These are phyloP conservation scores for Naganishia kalamii DNA, from an alignment of 768 basidiomycete genomes.

Conservation along the genomic window DNA sequence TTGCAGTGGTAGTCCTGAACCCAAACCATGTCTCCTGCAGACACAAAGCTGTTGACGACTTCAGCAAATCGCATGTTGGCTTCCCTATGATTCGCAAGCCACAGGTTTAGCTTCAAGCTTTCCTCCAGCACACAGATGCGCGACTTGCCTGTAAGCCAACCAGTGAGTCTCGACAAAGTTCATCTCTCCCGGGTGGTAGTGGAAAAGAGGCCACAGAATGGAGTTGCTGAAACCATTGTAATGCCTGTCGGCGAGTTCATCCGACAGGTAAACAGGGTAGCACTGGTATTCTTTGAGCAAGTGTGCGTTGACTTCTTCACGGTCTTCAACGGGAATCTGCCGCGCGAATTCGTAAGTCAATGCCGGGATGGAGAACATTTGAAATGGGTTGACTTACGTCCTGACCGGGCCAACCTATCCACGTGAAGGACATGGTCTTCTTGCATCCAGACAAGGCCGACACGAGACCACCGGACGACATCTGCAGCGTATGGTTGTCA, in stretches of 20 bases:
- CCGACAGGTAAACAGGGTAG: conserved; percentile 94
- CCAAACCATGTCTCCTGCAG: conserved; percentile 92
- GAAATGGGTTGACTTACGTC: conserved; percentile 33
- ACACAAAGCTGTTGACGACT: conserved; percentile 69
- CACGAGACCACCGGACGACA: conserved; percentile 97
- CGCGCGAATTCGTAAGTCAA: not conserved
- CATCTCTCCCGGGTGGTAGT: conserved; percentile 99
- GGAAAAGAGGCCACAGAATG: conserved; percentile 98
- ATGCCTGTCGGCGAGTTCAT: conserved; percentile 95
- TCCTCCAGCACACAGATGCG: not conserved
- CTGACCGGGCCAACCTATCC: conserved; percentile 86
- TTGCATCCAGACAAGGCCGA: conserved; percentile 96
- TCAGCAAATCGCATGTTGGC: conserved; percentile 94
- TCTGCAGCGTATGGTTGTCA: conserved; percentile 51
- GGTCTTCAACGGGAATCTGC: conserved; percentile 85
- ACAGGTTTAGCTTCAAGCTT: not conserved
- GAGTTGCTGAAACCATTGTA: conserved; percentile 90
- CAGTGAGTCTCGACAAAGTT: conserved; percentile 98
- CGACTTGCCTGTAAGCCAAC: conserved; percentile 65
- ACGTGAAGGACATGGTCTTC: conserved; percentile 94
- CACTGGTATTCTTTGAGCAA: conserved; percentile 93
- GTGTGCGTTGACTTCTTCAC: conserved; percentile 81
- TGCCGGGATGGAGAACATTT: not conserved
- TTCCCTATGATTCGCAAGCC: conserved; percentile 53
- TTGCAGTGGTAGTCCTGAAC: conserved; percentile 58